Conservation (phyloP, 2,329 filamentous ascomycete species). For the Xylaria sp. region DNA sequence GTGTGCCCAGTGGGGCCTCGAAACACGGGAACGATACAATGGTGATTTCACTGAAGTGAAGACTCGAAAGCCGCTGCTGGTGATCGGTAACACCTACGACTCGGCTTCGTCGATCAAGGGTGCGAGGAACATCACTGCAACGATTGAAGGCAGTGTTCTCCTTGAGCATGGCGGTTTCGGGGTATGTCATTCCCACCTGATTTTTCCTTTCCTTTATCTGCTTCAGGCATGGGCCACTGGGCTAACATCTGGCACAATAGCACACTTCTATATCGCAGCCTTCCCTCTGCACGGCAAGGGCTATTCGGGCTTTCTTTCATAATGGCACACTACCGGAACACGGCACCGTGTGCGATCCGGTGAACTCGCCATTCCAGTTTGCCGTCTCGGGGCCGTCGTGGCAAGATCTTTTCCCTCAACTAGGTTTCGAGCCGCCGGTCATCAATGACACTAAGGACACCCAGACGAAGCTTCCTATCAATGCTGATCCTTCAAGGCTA, state of each 20-base stretch:
- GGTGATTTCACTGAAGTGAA: constrained; percentile 40
- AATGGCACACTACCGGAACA: constrained; percentile 29
- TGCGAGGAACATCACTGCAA: constrained; percentile 45
- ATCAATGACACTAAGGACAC: constrained; percentile 1
- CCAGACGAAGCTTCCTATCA: not conserved
- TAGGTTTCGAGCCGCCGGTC: constrained; percentile 13
- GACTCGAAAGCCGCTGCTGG: constrained; percentile 40
- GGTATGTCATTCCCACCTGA: constrained; percentile 36
- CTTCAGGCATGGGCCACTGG: not conserved
- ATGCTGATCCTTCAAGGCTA: not conserved
- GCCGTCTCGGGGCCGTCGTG: constrained; percentile 19
- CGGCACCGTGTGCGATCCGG: constrained; percentile 19
- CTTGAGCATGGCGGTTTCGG: constrained; percentile 46
- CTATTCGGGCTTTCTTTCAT: constrained; percentile 31
- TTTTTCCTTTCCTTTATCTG: not conserved
- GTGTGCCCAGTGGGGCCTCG: constrained; percentile 48
- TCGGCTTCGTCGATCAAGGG: constrained; percentile 47
- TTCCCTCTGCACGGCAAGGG: constrained; percentile 32
- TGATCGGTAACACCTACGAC: constrained; percentile 48
- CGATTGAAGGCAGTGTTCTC: constrained; percentile 46
- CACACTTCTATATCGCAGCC: constrained; percentile 30
- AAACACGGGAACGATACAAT: constrained; percentile 45
- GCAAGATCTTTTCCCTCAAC: constrained; percentile 24
- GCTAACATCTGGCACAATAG: constrained; percentile 1
- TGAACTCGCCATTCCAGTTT: constrained; percentile 10